Evolutionary conservation across 2,329 filamentous ascomycete genomes (phyloP), one percentile per base, ranked within the genome.

Genomic region (Xylaria sp.): DNA sequence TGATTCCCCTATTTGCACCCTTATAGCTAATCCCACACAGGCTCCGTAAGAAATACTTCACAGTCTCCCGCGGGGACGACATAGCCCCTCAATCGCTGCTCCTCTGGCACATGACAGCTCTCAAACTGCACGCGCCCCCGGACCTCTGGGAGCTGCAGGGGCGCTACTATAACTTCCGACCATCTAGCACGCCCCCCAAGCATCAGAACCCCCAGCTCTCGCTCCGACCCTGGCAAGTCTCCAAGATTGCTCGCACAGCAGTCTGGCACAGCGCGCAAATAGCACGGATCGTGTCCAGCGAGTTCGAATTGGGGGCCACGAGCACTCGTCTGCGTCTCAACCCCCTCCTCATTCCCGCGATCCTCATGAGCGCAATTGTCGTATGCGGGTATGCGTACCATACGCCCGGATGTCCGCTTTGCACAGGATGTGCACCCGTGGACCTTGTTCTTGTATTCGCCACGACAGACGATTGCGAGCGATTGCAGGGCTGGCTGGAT

Each of bases 201-300:
- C 66, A 27, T 2, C 24, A 69, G 14, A 57, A 62, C 6, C 32
- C 69, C 4, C 50, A 30, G n/a, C 55, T 64, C 8, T 66, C 73
- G 34, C 53, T 75, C 1, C 64, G 51, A 1, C 42, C 48, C 9
- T 75, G 74, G 74, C 53, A 70, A 7, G n/a, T 9, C 8, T 68
- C 72, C 1, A 61, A 63, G 11, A 60, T 69, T 17, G 68, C 71
- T 7, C 72, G 74, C 1, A 8, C 59, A 0, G 72, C 72, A 11
- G 64, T 74, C 2, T 75, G 73, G 71, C 65, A 69, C 59, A 69
- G 71, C 21, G 70, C 73, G 14, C 73, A 73, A 14, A 70, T 75
- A 17, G 69, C 71, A 45, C 71, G 73, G 7, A 69, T 75, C 9
- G 70, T 65, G 4, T 63, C 60, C 1, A 45, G 17, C 36, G 67